Base-by-base conservation (phyloP, 2,329 filamentous ascomycete genomes). In the Pestalotiopsis sp. region DNA sequence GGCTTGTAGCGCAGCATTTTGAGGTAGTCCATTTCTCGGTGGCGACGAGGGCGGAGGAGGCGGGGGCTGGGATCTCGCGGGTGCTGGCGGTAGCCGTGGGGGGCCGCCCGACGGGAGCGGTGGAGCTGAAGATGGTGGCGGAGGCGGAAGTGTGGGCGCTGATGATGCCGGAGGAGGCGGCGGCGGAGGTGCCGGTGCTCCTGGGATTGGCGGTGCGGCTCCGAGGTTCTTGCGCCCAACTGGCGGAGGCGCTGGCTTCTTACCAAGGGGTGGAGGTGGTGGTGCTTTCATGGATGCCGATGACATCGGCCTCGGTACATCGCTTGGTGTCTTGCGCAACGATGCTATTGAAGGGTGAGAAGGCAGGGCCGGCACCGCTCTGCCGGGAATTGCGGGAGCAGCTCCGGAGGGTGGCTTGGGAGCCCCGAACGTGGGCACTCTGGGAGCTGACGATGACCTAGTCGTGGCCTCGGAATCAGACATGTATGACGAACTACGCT, bases 221-320 rank as follows among this genome's bases (percentile, higher is more conserved):
- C 65, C 65, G 6, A 57, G 60, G 20, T 88, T 86, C 74, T 90
- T 89, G 71, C 89, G 83, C 66, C 84, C 87, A 68, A 82, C 84
- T 65, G 89, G 89, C 64, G 87, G 85, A 56, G 89, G 88, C 30
- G 89, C 89, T 44, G 88, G 88, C 75, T 94, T 94, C 83, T 94
- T 94, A 68, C 91, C 92, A 73, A 93, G 86, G 5, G 91, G 91
- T 13, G 92, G 92, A 38, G 92, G 92, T 38, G 94, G 94, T 44
- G 93, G 93, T 66, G 90, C 91, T 74, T 88, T 89, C 66, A 82
- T 81, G 4, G 88, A 88, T 69, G 85, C 82, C 72, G 88, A 85
- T 17, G 91, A 91, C 6, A 84, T 79, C 2, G 92, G 89, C 70
- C 92, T 83, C 56, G 82, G 82, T 0, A 75, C 75, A 65, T 83